These are phyloP conservation scores for Fraxinus cuspidata DNA, from an alignment of 257 asterid genomes.

Conservation along the genomic window DNA sequence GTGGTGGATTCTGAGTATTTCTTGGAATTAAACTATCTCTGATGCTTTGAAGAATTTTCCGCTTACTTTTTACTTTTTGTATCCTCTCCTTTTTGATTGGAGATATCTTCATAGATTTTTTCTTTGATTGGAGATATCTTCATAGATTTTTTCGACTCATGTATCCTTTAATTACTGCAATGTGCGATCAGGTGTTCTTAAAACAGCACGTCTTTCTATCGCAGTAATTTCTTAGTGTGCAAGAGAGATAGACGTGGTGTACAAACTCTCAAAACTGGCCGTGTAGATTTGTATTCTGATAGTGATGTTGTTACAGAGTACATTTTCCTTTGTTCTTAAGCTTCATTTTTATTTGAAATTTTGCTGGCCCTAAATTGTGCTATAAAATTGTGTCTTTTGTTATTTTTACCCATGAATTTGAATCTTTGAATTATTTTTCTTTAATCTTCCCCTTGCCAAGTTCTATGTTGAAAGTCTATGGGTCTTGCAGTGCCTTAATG, in stretches of 20 bases:
- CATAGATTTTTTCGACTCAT: no score
- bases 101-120: no score
- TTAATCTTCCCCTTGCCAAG: slow-evolving; percentile 12
- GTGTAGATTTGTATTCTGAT: neutral
- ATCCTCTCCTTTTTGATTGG: no score
- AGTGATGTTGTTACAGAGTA: neutral
- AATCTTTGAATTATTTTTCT: neutral
- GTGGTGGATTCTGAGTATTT: slow-evolving; percentile 1
- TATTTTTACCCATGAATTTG: neutral
- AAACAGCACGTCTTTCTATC: neutral
- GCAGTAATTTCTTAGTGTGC: neutral
- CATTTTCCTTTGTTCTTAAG: neutral
- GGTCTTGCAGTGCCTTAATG: slow-evolving; percentile 75
- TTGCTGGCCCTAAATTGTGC: neutral
- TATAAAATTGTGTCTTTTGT: slow-evolving; percentile 3
- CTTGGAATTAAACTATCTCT: neutral
- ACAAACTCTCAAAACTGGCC: neutral
- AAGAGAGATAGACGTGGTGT: neutral
- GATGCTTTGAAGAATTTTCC: neutral
- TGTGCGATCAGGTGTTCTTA: neutral
- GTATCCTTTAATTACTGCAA: neutral
- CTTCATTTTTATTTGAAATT: neutral
- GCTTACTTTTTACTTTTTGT: neutral
- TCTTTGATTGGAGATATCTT: no score
- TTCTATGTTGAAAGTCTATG: slow-evolving; percentile 19